A percentile compares a stretch with the other conserved stretches of the same genome.
Conservation (phyloP, 2,329 filamentous ascomycete genomes). For the Geoglossum cookeanum region DNA sequence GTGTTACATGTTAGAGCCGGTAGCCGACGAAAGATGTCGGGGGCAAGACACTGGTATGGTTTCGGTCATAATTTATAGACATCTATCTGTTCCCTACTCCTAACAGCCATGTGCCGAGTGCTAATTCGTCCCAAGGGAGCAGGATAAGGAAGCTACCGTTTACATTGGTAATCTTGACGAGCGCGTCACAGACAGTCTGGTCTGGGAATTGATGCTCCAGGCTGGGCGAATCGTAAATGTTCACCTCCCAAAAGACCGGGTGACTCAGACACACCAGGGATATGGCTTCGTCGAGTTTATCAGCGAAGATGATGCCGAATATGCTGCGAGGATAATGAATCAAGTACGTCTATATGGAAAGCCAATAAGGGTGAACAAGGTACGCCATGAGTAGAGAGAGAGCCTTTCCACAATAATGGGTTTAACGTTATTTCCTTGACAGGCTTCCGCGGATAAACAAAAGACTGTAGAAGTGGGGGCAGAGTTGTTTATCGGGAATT, state of each 20-base stretch:
- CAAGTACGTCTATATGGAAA: slow-evolving; percentile 85
- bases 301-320: slow-evolving; percentile 87
- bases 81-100: neutral
- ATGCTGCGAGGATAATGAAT: slow-evolving; percentile 93
- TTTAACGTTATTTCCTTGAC: neutral
- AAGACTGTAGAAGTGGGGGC: slow-evolving; percentile 85
- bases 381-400: slow-evolving; percentile 19
- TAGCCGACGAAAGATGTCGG: slow-evolving; percentile 31
- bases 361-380: slow-evolving; percentile 91
- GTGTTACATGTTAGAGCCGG: too few species aligned
- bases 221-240: slow-evolving; percentile 95
- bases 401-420: slow-evolving; percentile 5
- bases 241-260: slow-evolving; percentile 92
- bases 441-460: slow-evolving; percentile 74
- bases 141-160: slow-evolving; percentile 95
- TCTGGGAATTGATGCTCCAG: slow-evolving; percentile 98
- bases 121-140: slow-evolving; percentile 43
- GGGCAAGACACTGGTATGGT: slow-evolving; percentile 56
- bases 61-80: neutral
- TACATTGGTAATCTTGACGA: slow-evolving; percentile 98
- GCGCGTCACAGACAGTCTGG: slow-evolving; percentile 70
- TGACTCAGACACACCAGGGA: slow-evolving; percentile 89
- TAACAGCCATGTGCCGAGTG: neutral
- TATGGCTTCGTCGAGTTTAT: slow-evolving; percentile 99
- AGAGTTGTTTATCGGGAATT: slow-evolving; percentile 89